Evolutionary conservation across 495 filamentous ascomycete genomes (phyloP), one percentile per base, ranked within the genome.

Genomic region (Xylaria intraflava): DNA sequence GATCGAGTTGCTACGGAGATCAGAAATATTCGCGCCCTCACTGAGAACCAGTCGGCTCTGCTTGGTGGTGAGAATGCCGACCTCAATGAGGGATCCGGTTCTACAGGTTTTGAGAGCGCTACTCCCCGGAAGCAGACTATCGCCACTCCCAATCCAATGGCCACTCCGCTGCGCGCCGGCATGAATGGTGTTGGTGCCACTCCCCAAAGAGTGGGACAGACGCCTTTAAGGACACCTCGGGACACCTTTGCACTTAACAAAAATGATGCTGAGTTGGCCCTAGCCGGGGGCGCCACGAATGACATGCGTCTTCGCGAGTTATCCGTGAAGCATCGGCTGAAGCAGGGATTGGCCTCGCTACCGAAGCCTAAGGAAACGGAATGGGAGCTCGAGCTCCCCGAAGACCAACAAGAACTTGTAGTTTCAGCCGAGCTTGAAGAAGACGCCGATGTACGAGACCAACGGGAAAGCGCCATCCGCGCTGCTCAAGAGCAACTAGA

Each of bases 1-100:
- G 94, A 98, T 66, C 84, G 87, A 57, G 89, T 98, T 46, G 89
- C 92, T 46, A 98, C 97, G 63, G 93, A 98, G 68, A 94, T 97
- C 53, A 85, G 83, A 55, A 97, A 98, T 66, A 96, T 96, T 49
- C 80, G 89, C 35, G 89, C 91, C 6, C 73, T 96, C 41, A 96
- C 90, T 0, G 88, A 96, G 62, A 97, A 93, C 0, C 88, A 96
- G 64, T 96, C 92, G n/a, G 94, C 89, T 16, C 75, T 98, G 14
- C 78, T 97, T 16, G 93, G 93, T 50, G 93, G 92, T 0, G 94
- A 97, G 53, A 97, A 96, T 60, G 91, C 90, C 0, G 88, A 89
- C 35, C 76, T 97, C 10, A 81, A 90, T 54, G 87, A 95, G 60
- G 88, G 88, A 17, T 73, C 76, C 33, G 84, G 80, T 9, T 91